Evolutionary conservation across 2,329 filamentous ascomycete genomes (phyloP), one percentile per base, ranked within the genome.

Genomic region (Diaporthe ampelina): DNA sequence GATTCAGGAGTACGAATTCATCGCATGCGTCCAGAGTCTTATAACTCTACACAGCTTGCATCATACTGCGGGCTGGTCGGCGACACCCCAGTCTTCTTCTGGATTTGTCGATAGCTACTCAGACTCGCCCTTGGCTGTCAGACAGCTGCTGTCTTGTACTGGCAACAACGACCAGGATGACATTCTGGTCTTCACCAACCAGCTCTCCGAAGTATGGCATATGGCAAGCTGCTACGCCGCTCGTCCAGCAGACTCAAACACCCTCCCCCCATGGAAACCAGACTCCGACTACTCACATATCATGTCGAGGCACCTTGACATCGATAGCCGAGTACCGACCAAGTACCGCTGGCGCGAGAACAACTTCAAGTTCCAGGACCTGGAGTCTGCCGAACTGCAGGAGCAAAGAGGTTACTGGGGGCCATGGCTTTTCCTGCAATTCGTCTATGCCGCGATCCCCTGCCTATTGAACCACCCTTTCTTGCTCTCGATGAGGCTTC

Each of bases 381-480:
- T 83, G 40, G 80, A 83, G 0, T 73, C 80, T 0, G 84, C 86
- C 29, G 83, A 85, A 10, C 78, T 90, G 3, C 82, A 87, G 73
- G 78, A 80, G 0, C 83, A 85, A 68, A 82, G 87, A 26, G 84
- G 86, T 59, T 89, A 89, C 74, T 90, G 88, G 88, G 86, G 85
- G 0, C 86, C 88, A 0, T 90, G 86, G 84, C 82, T 89, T 11
- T 82, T 88, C 70, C 84, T 86, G 40, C 88, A 90, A 74, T 86
- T 89, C 73, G 79, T 89, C 19, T 89, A 89, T 75, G 86, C 88
- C 71, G 86, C 86, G 0, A 88, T 88, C 54, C 82, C 88, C 0
- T 89, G 87, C 74, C 82, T 89, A 0, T 81, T 90, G 11, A 89
- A 89, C 69, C 88, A 89, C 74, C 88, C 88, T 0, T 83, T 89